phyloP scores from a whole-genome alignment of 2,329 filamentous ascomycete species.

The Endothia cerciana region DNA sequence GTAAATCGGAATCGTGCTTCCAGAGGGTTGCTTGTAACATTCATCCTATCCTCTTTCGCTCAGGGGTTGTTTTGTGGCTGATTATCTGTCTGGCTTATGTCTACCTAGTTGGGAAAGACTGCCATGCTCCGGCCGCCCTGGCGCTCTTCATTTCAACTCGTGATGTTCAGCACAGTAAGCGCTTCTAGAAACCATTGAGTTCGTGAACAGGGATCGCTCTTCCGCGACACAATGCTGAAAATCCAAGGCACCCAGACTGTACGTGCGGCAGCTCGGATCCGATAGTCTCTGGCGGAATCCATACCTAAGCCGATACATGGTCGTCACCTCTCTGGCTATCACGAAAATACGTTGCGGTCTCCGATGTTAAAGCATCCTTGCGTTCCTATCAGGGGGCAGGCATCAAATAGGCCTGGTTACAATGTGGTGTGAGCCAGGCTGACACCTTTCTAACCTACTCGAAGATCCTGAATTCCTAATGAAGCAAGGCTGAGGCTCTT shows the following conservation, averaged over 20 bases:
- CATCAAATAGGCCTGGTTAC: no score
- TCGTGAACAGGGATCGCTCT: not conserved
- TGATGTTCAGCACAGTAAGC: not conserved
- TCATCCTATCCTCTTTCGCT: not conserved
- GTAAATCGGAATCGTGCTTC: not conserved
- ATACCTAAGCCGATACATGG: not conserved
- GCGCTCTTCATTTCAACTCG: not conserved
- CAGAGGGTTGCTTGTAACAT: not conserved
- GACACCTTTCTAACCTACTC: not conserved
- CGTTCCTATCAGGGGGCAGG: no score
- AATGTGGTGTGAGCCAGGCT: no score
- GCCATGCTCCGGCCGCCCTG: not conserved
- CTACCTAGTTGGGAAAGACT: not conserved
- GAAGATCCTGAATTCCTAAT: not conserved
- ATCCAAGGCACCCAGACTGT: not conserved
- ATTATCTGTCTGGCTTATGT: not conserved
- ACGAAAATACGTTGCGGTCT: not conserved
- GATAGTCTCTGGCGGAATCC: not conserved
- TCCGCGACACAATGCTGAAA: not conserved
- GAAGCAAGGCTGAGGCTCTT: not conserved
- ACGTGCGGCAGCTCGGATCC: not conserved
- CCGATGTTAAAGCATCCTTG: not conserved
- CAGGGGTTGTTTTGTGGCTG: not conserved
- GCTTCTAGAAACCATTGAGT: not conserved
- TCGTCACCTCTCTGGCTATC: not conserved